Evolutionary conservation across 2,329 filamentous ascomycete species (phyloP), one percentile per base, ranked within the genome.

Genomic region (Chrysoporthe puriensis): DNA sequence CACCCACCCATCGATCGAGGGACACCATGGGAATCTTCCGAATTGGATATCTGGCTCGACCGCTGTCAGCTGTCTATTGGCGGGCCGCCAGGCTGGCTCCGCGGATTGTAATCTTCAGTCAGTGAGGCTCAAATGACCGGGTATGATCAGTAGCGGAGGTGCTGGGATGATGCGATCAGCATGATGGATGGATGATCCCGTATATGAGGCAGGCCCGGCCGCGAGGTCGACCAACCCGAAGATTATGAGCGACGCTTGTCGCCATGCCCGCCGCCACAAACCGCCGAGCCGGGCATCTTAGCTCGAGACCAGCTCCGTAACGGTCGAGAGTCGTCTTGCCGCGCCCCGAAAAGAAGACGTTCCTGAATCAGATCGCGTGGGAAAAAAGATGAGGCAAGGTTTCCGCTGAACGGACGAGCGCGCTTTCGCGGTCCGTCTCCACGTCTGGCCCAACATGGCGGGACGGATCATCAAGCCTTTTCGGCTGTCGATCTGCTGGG

Each of bases 381-480:
- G 18, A 48, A 2, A 26, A 2, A 40, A 36, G 34, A 36, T 40
- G 34, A n/a, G 57, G 7, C 13, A 9, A 43, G 40, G 14, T 44
- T 42, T 32, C 44, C 56, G 56, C 14, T 3, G 34, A 9, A 43
- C 11, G 7, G 26, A 26, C 26, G 26, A 26, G 26, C 5, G 36
- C 21, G 50, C 13, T 13, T 13, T 54, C 26, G 32, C 42, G 44
- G 13, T 40, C 36, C 44, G 57, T 60, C 36, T 60, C 36, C 57
- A 60, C 57, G 57, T n/a, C 56, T 43, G 42, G 40, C 40, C 57
- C 60, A 34, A 61, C 36, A 44, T 58, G 58, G 48, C 52, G 68
- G 62, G 56, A 67, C 63, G 48, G 64, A 69, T 67, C 64, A 54
- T 48, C 64, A 56, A 42, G 48, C 48, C 36, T 46, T 57, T 56